Percentiles rank a stretch among this genome's conserved stretches.
Evolutionary conservation across 257 asterid genomes (phyloP).

Genomic region (Petrea volubilis): DNA sequence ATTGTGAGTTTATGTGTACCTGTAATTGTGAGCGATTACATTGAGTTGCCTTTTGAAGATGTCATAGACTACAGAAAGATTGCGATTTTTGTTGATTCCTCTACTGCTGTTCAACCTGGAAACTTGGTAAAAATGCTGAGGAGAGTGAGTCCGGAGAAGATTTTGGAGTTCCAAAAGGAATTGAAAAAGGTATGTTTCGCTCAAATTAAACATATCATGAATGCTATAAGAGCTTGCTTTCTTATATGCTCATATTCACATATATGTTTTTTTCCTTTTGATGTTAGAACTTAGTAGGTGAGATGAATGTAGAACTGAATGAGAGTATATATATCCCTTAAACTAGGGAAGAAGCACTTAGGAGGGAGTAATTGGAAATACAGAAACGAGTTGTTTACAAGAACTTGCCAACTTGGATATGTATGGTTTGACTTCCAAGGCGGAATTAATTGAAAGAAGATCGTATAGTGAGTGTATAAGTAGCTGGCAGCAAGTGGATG

Average conservation of each 20-base stretch:
- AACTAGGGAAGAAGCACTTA: background rate
- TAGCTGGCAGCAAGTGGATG: background rate
- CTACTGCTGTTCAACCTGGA: constrained; percentile 72
- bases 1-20: constrained; percentile 94
- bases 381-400: background rate
- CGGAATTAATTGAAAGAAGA: background rate
- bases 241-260: background rate
- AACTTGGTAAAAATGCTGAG: constrained; percentile 76
- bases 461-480: background rate
- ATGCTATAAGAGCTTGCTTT: background rate
- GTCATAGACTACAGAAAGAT: constrained; percentile 85
- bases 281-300: background rate
- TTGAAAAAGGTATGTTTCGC: constrained; percentile 58
- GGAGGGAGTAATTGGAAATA: background rate
- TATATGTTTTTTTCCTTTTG: background rate
- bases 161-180: constrained; percentile 80
- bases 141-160: constrained; percentile 45
- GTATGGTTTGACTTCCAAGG: background rate
- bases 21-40: constrained; percentile 84
- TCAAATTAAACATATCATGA: background rate
- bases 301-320: background rate
- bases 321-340: background rate
- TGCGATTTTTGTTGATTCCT: constrained; percentile 76
- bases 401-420: background rate
- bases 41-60: constrained; percentile 97